These are phyloP conservation scores for Stagonosporopsis tanaceti DNA, from an alignment of 2,329 filamentous ascomycete species.

Conservation along the genomic window DNA sequence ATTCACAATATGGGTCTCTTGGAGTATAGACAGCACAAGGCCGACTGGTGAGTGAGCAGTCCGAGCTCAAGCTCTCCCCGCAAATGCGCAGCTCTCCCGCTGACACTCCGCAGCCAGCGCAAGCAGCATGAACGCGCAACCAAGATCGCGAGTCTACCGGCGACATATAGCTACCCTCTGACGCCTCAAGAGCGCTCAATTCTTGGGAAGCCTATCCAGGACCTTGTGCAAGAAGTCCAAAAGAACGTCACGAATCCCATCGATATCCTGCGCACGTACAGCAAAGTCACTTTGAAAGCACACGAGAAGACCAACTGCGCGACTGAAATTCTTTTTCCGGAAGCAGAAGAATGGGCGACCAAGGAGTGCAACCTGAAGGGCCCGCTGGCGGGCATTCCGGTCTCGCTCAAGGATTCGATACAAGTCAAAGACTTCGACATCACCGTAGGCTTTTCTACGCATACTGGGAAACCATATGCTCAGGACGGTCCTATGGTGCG, in stretches of 20 bases:
- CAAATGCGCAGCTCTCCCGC: slow-evolving; percentile 2
- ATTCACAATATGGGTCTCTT: slow-evolving; percentile 61
- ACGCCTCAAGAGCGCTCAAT: slow-evolving; percentile 71
- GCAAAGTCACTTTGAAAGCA: slow-evolving; percentile 83
- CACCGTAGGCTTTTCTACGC: slow-evolving; percentile 79
- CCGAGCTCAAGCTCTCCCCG: slow-evolving; percentile 21
- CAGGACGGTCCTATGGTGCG: slow-evolving; percentile 77
- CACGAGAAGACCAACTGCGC: slow-evolving; percentile 89
- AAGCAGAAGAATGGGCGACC: slow-evolving; percentile 75
- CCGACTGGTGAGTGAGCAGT: slow-evolving; percentile 69
- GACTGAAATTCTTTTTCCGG: slow-evolving; percentile 83
- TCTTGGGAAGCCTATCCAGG: slow-evolving; percentile 75
- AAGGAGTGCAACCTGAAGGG: slow-evolving; percentile 75
- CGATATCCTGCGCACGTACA: slow-evolving; percentile 83
- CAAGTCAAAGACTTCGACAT: slow-evolving; percentile 84
- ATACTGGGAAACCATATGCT: slow-evolving; percentile 70
- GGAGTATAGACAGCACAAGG: slow-evolving; percentile 74
- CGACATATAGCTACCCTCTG: slow-evolving; percentile 71
- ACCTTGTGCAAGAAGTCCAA: slow-evolving; percentile 81
- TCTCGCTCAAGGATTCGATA: slow-evolving; percentile 81
- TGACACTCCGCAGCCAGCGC: slow-evolving; percentile 64
- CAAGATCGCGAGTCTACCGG: slow-evolving; percentile 72
- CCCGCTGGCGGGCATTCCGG: slow-evolving; percentile 84
- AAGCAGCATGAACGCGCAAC: slow-evolving; percentile 80
- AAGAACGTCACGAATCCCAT: slow-evolving; percentile 69